Conservation (phyloP, 306 rosid species). For the Vigna trinervia region DNA sequence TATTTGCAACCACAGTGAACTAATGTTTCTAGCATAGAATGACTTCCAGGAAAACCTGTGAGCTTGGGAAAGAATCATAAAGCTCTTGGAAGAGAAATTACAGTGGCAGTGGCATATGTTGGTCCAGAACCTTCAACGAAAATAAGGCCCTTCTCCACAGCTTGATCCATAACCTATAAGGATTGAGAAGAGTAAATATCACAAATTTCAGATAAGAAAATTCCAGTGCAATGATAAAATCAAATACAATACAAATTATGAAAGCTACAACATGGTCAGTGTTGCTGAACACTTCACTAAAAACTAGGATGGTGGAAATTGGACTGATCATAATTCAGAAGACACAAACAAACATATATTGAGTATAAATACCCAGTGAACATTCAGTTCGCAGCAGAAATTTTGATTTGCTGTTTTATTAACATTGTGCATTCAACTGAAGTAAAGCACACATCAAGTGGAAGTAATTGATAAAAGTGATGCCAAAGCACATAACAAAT, state of each 20-base stretch:
- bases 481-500: not conserved
- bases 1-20: slow-evolving; percentile 21
- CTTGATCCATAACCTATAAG: slow-evolving; percentile 77
- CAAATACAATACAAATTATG: slow-evolving; percentile 5
- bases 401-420: slow-evolving; percentile 25
- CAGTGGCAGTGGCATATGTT: slow-evolving; percentile 92
- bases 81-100: slow-evolving; percentile 47
- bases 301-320: slow-evolving; percentile 18
- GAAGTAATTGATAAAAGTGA: slow-evolving; percentile 26
- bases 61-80: slow-evolving; percentile 36
- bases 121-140: slow-evolving; percentile 86
- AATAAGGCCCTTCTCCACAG: slow-evolving; percentile 76
- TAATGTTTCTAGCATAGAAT: slow-evolving; percentile 22
- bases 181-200: slow-evolving; percentile 29
- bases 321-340: slow-evolving; percentile 11
- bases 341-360: not conserved
- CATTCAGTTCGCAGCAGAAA: slow-evolving; percentile 19
- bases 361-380: slow-evolving; percentile 12
- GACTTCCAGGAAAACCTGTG: slow-evolving; percentile 29
- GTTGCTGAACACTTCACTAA: slow-evolving; percentile 32
- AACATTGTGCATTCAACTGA: slow-evolving; percentile 26
- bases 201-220: slow-evolving; percentile 29
- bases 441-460: slow-evolving; percentile 35
- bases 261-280: slow-evolving; percentile 24
- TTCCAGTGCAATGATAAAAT: slow-evolving; percentile 13